These are phyloP conservation scores for Pythium utonaiense DNA, from an alignment of 352 stramenopile genomes.

Conservation along the genomic window DNA sequence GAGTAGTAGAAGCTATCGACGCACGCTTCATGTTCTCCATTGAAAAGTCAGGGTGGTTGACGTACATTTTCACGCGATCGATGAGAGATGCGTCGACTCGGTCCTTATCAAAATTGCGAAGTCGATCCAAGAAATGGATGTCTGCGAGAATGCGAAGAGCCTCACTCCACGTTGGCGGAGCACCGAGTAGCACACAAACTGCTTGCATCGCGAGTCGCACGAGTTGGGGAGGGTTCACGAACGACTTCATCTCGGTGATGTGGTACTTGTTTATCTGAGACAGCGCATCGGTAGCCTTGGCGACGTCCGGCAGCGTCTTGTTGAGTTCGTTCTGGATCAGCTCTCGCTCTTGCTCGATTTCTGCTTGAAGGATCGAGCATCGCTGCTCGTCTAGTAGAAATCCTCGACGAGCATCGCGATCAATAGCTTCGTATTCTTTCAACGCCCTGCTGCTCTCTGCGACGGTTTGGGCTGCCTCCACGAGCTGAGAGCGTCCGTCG, in stretches of 20 bases:
- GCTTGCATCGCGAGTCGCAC: conserved; percentile 77
- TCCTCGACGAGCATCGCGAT: conserved; percentile 37
- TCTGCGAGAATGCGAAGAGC: conserved; percentile 61
- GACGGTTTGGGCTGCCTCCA: conserved; percentile 32
- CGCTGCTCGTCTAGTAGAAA: conserved; percentile 62
- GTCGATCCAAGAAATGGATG: conserved; percentile 62
- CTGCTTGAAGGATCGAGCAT: conserved; percentile 43
- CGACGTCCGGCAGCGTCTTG: conserved; percentile 56
- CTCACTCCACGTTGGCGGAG: conserved; percentile 59
- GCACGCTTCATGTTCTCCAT: conserved; percentile 77
- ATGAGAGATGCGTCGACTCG: conserved; percentile 39
- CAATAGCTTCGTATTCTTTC: conserved; percentile 29
- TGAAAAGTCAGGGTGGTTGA: conserved; percentile 70
- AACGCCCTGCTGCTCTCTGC: conserved; percentile 26
- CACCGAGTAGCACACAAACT: conserved; percentile 61
- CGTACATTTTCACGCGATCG: conserved; percentile 51
- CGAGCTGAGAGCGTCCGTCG: conserved; percentile 32
- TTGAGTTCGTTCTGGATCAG: conserved; percentile 54
- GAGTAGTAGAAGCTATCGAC: conserved; percentile 60
- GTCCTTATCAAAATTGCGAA: conserved; percentile 60
- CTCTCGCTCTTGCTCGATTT: conserved; percentile 54
- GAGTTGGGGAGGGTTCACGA: conserved; percentile 64
- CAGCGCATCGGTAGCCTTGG: conserved; percentile 51
- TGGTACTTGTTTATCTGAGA: conserved; percentile 78
- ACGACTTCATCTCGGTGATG: conserved; percentile 80